Conservation (phyloP, 257 asterid species). For the Przewalskia tangutica region DNA sequence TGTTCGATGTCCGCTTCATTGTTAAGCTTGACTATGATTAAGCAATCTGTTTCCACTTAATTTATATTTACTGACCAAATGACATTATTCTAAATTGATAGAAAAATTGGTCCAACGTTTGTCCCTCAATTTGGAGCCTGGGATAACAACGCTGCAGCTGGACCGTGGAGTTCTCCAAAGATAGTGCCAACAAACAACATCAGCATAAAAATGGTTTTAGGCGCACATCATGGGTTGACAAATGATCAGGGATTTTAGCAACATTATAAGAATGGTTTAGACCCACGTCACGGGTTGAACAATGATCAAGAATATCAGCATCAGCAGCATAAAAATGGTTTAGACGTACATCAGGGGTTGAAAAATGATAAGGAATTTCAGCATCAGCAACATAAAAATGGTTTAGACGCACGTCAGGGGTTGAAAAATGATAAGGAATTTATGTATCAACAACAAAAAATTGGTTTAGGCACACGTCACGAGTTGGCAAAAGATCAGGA, state of each 20-base stretch:
- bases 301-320: not conserved
- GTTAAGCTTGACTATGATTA: too few species aligned
- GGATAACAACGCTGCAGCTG: not conserved
- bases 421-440: not conserved
- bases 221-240: not conserved
- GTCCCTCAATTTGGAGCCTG: constrained; percentile 3
- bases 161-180: not conserved
- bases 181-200: not conserved
- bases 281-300: not conserved
- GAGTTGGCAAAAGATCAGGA: too few species aligned
- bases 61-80: not conserved
- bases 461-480: not conserved
- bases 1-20: not conserved
- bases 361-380: not conserved
- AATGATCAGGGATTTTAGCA: not conserved
- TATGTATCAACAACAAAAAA: not conserved
- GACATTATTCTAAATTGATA: not conserved
- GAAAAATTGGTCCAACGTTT: not conserved
- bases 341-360: not conserved
- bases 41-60: too few species aligned
- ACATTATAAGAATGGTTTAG: not conserved
- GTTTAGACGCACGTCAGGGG: not conserved
- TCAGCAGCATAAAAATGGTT: not conserved
- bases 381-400: not conserved
- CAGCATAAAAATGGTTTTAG: not conserved